Conservation (phyloP, 768 basidiomycete species). For the Peribolospora baueri region DNA sequence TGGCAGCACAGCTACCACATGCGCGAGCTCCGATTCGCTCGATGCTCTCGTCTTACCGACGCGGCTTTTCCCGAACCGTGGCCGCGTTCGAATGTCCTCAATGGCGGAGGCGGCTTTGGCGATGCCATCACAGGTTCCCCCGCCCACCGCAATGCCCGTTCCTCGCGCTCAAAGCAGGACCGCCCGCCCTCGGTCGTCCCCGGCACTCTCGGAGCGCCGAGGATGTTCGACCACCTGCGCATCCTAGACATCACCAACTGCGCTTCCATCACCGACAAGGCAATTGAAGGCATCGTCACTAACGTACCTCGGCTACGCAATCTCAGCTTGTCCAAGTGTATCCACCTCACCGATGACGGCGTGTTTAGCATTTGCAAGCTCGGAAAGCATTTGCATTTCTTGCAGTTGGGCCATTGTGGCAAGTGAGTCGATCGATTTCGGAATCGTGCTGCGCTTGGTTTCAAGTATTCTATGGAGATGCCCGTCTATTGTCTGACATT, state of each 20-base stretch:
- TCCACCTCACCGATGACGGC: slow-evolving; percentile 48
- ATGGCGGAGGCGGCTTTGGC: neutral
- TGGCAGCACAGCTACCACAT: slow-evolving; percentile 59
- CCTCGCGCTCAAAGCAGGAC: slow-evolving; percentile 13
- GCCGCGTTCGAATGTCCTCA: slow-evolving; percentile 1
- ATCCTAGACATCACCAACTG: slow-evolving; percentile 85
- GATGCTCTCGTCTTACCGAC: slow-evolving; percentile 54
- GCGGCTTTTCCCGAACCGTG: slow-evolving; percentile 53
- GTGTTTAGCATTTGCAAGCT: slow-evolving; percentile 63
- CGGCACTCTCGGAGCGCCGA: slow-evolving; percentile 9
- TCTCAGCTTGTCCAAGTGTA: slow-evolving; percentile 66
- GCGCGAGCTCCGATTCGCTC: slow-evolving; percentile 70
- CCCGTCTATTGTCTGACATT: no score
- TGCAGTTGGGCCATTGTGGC: slow-evolving; percentile 73
- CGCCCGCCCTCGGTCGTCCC: slow-evolving; percentile 43
- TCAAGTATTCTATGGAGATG: neutral
- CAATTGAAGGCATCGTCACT: slow-evolving; percentile 55
- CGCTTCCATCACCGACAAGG: slow-evolving; percentile 48
- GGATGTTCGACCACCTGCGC: slow-evolving; percentile 57
- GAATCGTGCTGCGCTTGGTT: neutral
- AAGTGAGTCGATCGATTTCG: slow-evolving; percentile 15
- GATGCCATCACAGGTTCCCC: slow-evolving; percentile 9
- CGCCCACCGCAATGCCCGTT: slow-evolving; percentile 29
- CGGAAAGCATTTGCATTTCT: slow-evolving; percentile 77
- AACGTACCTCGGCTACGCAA: slow-evolving; percentile 65